Percentiles rank a stretch among this genome's conserved stretches.
These are phyloP conservation scores for Pterocarpus santalinus DNA, from an alignment of 306 rosid species.

Conservation along the genomic window DNA sequence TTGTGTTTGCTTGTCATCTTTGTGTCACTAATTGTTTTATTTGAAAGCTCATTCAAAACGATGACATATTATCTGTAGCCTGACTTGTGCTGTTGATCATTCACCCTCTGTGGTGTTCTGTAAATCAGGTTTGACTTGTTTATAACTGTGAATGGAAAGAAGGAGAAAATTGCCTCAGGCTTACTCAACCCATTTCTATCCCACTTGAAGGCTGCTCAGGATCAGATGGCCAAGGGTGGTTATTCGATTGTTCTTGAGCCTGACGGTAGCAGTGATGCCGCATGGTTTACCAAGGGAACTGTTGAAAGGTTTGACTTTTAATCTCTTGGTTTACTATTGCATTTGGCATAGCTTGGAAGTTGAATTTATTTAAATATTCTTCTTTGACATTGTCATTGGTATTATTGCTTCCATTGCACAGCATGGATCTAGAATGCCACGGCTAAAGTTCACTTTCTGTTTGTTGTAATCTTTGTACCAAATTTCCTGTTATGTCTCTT, in stretches of 20 bases:
- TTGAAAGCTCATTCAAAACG: neutral
- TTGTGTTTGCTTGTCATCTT: neutral
- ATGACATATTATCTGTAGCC: neutral
- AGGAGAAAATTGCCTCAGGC: slow-evolving; percentile 93
- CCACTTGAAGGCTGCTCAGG: slow-evolving; percentile 94
- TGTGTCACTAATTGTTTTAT: slow-evolving; percentile 15
- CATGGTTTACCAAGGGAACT: slow-evolving; percentile 92
- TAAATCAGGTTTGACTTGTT: slow-evolving; percentile 86
- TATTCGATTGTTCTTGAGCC: slow-evolving; percentile 94
- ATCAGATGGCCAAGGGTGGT: slow-evolving; percentile 96
- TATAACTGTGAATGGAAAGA: slow-evolving; percentile 87
- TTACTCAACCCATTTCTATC: slow-evolving; percentile 89
- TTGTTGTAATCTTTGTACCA: slow-evolving; percentile 29
- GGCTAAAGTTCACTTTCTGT: slow-evolving; percentile 1
- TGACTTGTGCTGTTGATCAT: slow-evolving; percentile 30
- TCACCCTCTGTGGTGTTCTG: slow-evolving; percentile 4
- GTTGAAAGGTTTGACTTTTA: slow-evolving; percentile 72
- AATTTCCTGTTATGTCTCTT: neutral
- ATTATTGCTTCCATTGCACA: slow-evolving; percentile 33
- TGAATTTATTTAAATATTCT: neutral
- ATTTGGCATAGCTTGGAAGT: slow-evolving; percentile 20
- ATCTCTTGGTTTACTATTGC: slow-evolving; percentile 30
- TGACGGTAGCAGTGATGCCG: slow-evolving; percentile 56
- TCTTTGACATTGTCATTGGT: slow-evolving; percentile 31
- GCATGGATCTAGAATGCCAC: slow-evolving; percentile 17